phyloP scores from a whole-genome alignment of 148 eudicot species.

The Mesembryanthemum crystallinum region DNA sequence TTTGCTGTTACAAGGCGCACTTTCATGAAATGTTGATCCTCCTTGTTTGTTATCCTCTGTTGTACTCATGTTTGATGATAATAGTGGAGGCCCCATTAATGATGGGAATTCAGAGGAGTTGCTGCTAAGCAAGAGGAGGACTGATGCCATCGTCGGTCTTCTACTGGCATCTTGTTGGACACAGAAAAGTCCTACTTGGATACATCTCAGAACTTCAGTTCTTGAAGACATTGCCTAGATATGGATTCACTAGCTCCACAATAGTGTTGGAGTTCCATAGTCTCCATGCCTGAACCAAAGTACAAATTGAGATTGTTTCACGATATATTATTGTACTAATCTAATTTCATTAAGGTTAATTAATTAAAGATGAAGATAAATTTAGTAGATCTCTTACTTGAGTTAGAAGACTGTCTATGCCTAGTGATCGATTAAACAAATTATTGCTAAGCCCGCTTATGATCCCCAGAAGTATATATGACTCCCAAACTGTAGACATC shows the following conservation, averaged over 20 bases:
- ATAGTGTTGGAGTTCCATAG: constrained; percentile 11
- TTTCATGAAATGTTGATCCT: no score
- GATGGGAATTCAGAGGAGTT: not conserved
- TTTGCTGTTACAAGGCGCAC: no score
- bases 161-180: constrained; percentile 24
- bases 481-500: not conserved
- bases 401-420: no score
- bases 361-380: no score
- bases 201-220: constrained; percentile 21
- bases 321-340: no score
- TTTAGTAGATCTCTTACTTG: no score
- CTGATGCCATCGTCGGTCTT: constrained; percentile 21
- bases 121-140: constrained; percentile 16
- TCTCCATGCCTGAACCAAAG: constrained; percentile 19
- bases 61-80: no score
- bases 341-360: no score
- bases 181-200: constrained; percentile 26
- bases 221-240: not conserved
- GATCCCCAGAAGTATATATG: not conserved
- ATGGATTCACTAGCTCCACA: constrained; percentile 15
- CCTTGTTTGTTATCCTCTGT: no score
- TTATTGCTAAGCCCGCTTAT: not conserved
- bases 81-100: no score
- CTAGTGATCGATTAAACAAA: not conserved
- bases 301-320: no score